Evolutionary conservation across 495 filamentous ascomycete species (phyloP), one percentile per base, ranked within the genome.

Genomic region (Hypomontagnella submonticulosa): DNA sequence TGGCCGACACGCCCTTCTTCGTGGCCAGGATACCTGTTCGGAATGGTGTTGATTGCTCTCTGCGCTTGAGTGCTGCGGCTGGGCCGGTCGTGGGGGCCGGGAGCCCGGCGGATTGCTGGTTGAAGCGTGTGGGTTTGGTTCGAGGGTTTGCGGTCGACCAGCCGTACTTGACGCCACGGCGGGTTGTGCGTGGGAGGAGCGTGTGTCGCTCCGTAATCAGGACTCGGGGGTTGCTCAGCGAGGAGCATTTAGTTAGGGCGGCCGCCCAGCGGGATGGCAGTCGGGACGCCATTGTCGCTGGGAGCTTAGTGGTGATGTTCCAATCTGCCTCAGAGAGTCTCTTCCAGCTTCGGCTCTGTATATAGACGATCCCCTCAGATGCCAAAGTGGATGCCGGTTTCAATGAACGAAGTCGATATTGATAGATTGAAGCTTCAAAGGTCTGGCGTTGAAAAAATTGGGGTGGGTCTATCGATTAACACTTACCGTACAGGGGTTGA

Each of bases 1-100:
- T 78, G 51, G 90, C 93, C 10, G 92, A 96, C 90, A 99, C 97
- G 71, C 95, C 95, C 77, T 91, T 92, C 80, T 99, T 99, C 71
- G 87, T 85, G 6, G 89, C 91, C 27, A 98, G 82, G 15, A 88
- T 88, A 34, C 95, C 95, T 27, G 91, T 88, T 0, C 95, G 89
- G 34, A 90, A 77, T 0, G 95, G 94, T 6, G 92, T 87, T 0
- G 90, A 89, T 57, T 83, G 80, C 47, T 85, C 88, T 71, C 89
- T 92, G 49, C 94, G 91, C 73, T 85, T 82, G 34, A 97, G 85
- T 4, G 94, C 93, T 11, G 92, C 92, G 3, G 88, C 85, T 9
- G 89, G 85, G 4, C 92, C 92, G 9, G 89, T 85, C 32, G 86
- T 85, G 30, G 92, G 88, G 13, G 85, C 75, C 0, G 84, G 84